phyloP scores from a whole-genome alignment of 2,329 filamentous ascomycete species.

The Alternaria ethzedia region DNA sequence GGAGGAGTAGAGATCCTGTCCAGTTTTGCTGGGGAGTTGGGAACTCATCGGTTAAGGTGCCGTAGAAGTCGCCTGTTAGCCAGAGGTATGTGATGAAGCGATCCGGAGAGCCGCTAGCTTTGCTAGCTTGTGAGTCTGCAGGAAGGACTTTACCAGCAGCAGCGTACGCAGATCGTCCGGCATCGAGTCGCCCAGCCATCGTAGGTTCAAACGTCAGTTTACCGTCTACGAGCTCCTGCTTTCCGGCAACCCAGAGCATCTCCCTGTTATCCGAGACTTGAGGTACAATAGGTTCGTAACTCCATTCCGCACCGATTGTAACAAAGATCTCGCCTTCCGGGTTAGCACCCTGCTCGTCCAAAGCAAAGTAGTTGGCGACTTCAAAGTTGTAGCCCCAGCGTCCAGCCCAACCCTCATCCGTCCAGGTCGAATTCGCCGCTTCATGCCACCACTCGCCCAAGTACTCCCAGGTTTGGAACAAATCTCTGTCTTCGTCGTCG shows the following conservation, averaged over 20 bases:
- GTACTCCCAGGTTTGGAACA: constrained; percentile 50
- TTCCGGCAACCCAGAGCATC: constrained; percentile 53
- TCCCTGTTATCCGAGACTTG: constrained; percentile 50
- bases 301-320: constrained; percentile 55
- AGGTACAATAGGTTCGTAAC: constrained; percentile 48
- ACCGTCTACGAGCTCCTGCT: constrained; percentile 39
- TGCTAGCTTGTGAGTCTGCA: constrained; percentile 47
- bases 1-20: constrained; percentile 53
- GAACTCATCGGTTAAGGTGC: constrained; percentile 41
- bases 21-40: constrained; percentile 54
- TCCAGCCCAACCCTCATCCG: constrained; percentile 26
- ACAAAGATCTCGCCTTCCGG: constrained; percentile 49
- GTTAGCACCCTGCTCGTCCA: constrained; percentile 51
- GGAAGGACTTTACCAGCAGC: constrained; percentile 53
- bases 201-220: constrained; percentile 44
- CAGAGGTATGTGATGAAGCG: constrained; percentile 53
- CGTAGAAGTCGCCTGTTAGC: constrained; percentile 55
- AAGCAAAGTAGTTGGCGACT: constrained; percentile 52
- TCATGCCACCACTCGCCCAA: constrained; percentile 52
- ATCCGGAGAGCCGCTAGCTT: constrained; percentile 49
- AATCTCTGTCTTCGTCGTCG: constrained; percentile 26
- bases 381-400: constrained; percentile 55
- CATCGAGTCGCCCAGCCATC: constrained; percentile 53
- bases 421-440: constrained; percentile 34
- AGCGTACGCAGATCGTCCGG: constrained; percentile 52